A percentile compares a stretch with the other conserved stretches of the same genome.
These are phyloP conservation scores for Ophiobolus disseminans DNA, from an alignment of 2,329 filamentous ascomycete genomes.

Conservation along the genomic window DNA sequence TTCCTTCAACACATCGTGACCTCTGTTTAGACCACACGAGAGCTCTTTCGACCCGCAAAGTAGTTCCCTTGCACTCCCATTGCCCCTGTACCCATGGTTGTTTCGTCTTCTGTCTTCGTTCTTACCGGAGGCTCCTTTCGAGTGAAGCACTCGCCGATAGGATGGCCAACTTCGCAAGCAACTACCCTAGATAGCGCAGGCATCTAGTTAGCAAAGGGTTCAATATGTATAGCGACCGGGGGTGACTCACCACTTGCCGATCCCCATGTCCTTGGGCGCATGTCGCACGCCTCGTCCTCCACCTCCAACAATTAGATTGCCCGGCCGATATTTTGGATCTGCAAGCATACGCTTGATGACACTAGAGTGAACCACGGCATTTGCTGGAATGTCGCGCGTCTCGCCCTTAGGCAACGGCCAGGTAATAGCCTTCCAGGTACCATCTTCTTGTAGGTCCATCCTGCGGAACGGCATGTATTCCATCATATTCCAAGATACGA, in stretches of 20 bases:
- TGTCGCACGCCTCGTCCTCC: conserved; percentile 72
- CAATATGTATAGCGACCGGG: no score
- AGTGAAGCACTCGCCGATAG: conserved; percentile 72
- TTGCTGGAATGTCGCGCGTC: conserved; percentile 74
- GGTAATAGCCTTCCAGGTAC: conserved; percentile 78
- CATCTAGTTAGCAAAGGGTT: no score
- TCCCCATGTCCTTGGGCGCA: conserved; percentile 69
- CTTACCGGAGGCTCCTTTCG: conserved; percentile 40
- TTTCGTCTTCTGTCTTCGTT: conserved; percentile 19
- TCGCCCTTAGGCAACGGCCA: conserved; percentile 83
- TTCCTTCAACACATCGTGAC: no score
- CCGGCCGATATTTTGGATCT: conserved; percentile 72
- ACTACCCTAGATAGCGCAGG: no score
- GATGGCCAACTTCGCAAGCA: conserved; percentile 68
- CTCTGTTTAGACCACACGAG: conserved; percentile 2
- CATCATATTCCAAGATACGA: conserved; percentile 77
- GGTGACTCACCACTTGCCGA: conserved; percentile 80
- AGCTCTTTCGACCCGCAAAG: conserved; percentile 3
- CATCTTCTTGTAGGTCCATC: conserved; percentile 77
- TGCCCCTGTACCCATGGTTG: not conserved
- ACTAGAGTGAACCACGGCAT: conserved; percentile 74
- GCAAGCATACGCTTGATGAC: conserved; percentile 74
- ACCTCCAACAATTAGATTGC: conserved; percentile 80
- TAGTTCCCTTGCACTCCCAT: conserved; percentile 6
- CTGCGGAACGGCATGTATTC: conserved; percentile 81